Percentiles rank a stretch among this genome's conserved stretches.
Conservation (phyloP, 2,329 filamentous ascomycete genomes). For the Furcasterigmium sp. region DNA sequence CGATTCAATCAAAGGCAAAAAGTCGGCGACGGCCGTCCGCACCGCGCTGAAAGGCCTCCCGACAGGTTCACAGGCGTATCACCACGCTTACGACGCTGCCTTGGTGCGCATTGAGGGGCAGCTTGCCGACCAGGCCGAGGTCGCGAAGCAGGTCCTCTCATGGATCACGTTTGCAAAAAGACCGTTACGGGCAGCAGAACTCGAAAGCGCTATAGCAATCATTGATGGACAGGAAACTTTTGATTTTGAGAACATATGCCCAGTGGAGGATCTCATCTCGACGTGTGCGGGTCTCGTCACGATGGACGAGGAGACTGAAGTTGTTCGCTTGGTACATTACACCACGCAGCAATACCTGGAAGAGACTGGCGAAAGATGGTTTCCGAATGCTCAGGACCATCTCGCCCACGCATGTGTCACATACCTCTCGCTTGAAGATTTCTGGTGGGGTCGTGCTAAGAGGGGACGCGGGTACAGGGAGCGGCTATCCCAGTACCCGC, state of each 20-base stretch:
- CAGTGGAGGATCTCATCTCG: constrained; percentile 26
- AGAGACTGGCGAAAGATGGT: constrained; percentile 17
- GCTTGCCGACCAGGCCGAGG: constrained; percentile 15
- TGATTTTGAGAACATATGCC: constrained; percentile 27
- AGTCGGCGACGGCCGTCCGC: constrained; percentile 23
- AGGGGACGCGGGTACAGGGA: constrained; percentile 10
- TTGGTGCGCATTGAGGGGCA: constrained; percentile 37
- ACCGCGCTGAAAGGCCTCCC: constrained; percentile 23
- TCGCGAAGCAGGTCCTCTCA: constrained; percentile 30
- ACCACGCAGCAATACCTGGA: constrained; percentile 40
- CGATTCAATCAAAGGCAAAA: not conserved
- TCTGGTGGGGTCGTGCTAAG: constrained; percentile 7
- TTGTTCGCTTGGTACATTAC: constrained; percentile 37
- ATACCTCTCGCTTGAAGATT: constrained; percentile 27
- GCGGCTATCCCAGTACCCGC: constrained; percentile 14
- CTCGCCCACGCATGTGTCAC: constrained; percentile 25
- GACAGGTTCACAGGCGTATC: constrained; percentile 22
- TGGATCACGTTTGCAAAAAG: constrained; percentile 34
- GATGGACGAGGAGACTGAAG: constrained; percentile 28
- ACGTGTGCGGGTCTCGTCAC: constrained; percentile 36
- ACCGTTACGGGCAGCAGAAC: constrained; percentile 25
- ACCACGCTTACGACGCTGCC: constrained; percentile 32
- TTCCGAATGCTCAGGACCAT: constrained; percentile 20
- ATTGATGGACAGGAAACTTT: constrained; percentile 19
- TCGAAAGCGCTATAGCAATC: constrained; percentile 36